Percentiles rank a stretch among this genome's conserved stretches.
phyloP scores from a whole-genome alignment of 345 rosid species.

The Punica granatum region DNA sequence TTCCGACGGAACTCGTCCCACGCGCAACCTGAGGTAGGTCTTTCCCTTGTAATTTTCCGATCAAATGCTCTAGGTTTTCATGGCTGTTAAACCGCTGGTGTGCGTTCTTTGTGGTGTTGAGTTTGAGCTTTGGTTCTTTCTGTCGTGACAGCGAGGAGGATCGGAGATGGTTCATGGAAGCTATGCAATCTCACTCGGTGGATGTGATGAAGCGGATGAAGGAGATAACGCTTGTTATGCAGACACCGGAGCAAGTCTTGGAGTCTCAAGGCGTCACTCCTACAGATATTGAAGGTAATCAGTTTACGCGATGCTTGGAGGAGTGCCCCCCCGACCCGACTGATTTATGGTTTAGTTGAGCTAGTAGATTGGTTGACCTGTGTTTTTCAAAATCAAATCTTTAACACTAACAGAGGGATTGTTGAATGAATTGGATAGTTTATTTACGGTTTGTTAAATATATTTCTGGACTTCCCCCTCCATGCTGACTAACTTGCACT shows the following conservation, averaged over 20 bases:
- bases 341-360: background rate
- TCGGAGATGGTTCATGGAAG: slow-evolving; percentile 88
- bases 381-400: background rate
- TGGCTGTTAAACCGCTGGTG: background rate
- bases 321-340: background rate
- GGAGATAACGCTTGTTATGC: slow-evolving; percentile 76
- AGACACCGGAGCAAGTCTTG: slow-evolving; percentile 54
- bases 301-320: background rate
- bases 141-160: slow-evolving; percentile 60
- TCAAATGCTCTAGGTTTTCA: background rate
- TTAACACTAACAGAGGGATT: background rate
- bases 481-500: background rate
- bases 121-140: background rate
- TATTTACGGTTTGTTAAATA: background rate
- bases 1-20: slow-evolving; percentile 59
- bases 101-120: background rate
- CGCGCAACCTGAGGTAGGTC: slow-evolving; percentile 77
- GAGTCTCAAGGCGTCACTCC: slow-evolving; percentile 72
- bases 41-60: background rate
- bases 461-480: no score
- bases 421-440: background rate
- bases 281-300: slow-evolving; percentile 64
- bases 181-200: slow-evolving; percentile 72
- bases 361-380: background rate
- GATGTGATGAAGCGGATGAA: slow-evolving; percentile 83